A percentile compares a stretch with the other conserved stretches of the same genome.
phyloP scores from a whole-genome alignment of 148 eudicot genomes.

The Rhododendron henanense region DNA sequence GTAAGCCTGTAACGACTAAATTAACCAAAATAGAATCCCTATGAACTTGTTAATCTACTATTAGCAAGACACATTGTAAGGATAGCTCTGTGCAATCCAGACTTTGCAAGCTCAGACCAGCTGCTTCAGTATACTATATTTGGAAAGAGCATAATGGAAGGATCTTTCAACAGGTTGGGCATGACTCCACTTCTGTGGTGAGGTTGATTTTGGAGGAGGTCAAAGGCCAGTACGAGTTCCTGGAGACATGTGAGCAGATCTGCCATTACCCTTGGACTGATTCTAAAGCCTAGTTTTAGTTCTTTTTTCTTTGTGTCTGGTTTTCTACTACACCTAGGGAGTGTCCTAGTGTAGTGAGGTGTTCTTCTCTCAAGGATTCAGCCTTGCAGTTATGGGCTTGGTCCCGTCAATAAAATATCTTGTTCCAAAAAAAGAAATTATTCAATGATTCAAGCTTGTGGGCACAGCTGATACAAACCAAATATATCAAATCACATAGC shows the following conservation, averaged over 20 bases:
- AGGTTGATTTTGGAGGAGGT: background rate
- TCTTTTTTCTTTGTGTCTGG: too few species aligned
- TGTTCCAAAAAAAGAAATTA: too few species aligned
- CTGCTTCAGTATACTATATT: background rate
- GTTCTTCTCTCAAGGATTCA: too few species aligned
- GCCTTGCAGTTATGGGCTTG: too few species aligned
- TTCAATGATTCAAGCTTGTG: background rate
- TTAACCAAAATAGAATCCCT: background rate
- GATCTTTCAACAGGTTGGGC: background rate
- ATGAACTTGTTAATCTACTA: background rate
- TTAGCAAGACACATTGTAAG: background rate
- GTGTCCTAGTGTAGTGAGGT: too few species aligned
- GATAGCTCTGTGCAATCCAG: background rate
- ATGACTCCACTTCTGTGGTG: background rate
- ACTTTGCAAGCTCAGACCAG: background rate
- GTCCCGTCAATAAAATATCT: too few species aligned
- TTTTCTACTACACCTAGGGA: too few species aligned
- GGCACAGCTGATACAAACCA: background rate
- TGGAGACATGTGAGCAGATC: too few species aligned
- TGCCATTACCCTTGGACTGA: too few species aligned
- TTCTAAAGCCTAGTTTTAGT: too few species aligned
- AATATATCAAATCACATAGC: background rate
- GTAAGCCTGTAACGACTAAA: background rate
- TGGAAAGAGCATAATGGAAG: background rate
- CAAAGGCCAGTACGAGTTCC: background rate